These are phyloP conservation scores for Tilletia caries DNA, from an alignment of 1,284 basidiomycete species.

Conservation along the genomic window DNA sequence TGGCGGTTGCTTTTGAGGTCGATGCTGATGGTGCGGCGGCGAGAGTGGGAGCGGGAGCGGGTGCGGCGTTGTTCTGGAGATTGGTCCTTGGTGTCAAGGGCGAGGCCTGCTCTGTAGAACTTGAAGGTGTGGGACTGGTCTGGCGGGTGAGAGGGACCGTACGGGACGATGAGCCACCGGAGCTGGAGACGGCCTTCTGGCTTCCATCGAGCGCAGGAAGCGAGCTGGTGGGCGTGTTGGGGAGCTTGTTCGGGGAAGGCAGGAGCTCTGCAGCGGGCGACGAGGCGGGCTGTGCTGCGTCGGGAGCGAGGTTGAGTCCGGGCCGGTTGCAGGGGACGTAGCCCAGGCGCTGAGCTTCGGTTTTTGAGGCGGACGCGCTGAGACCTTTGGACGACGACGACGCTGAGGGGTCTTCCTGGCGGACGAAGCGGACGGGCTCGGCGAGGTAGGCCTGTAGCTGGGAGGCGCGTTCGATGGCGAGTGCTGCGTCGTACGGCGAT, in stretches of 20 bases:
- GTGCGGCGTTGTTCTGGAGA: neutral
- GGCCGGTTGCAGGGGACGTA: neutral
- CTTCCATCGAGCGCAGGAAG: too few relatives aligned
- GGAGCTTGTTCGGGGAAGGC: neutral
- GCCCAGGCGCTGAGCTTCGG: constrained; percentile 1
- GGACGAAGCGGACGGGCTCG: neutral
- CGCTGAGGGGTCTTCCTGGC: neutral
- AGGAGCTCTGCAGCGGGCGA: neutral
- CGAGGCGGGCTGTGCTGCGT: neutral
- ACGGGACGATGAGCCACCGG: neutral
- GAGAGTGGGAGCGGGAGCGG: neutral
- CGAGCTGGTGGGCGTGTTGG: neutral
- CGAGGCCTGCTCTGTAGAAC: neutral
- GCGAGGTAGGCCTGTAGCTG: neutral
- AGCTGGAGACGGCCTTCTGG: neutral
- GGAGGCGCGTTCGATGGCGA: neutral
- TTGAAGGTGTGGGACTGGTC: neutral
- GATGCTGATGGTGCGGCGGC: neutral
- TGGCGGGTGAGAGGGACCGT: neutral
- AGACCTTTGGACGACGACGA: too few relatives aligned
- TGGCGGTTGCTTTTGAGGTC: neutral
- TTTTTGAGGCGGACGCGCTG: neutral
- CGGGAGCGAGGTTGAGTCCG: neutral
- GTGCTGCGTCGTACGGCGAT: neutral
- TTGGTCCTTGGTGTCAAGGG: neutral